These are phyloP conservation scores for Avena insularis DNA, from an alignment of 176 grass and related monocot species.

Conservation along the genomic window DNA sequence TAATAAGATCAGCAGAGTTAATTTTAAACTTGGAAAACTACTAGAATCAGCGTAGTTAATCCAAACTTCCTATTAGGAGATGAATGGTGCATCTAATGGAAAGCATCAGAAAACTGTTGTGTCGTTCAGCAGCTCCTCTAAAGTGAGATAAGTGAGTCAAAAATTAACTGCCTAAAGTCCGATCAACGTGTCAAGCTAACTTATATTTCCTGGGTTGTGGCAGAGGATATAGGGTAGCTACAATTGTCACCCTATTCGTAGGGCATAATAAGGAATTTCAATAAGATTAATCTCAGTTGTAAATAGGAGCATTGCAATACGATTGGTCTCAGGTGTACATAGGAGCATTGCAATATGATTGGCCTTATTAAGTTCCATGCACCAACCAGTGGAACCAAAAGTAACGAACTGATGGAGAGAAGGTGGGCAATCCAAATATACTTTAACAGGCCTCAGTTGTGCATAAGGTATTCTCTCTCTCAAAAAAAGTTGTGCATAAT, in stretches of 20 bases:
- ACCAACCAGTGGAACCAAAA: no score
- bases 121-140: neutral
- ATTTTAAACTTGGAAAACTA: neutral
- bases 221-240: neutral
- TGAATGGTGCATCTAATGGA: neutral
- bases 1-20: neutral
- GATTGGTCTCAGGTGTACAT: no score
- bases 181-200: neutral
- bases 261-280: neutral
- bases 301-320: neutral
- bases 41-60: neutral
- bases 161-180: neutral
- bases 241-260: no score
- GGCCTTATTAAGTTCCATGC: no score
- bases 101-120: neutral
- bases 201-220: neutral
- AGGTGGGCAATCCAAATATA: no score
- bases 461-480: neutral
- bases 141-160: neutral
- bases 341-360: no score
- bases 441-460: no score
- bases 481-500: no score
- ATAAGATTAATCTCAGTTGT: neutral
- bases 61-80: slow-evolving; percentile 6
- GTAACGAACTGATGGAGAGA: no score